A percentile compares a stretch with the other conserved stretches of the same genome.
phyloP scores from a whole-genome alignment of 495 filamentous ascomycete species.

The Lindgomyces ingoldianus region DNA sequence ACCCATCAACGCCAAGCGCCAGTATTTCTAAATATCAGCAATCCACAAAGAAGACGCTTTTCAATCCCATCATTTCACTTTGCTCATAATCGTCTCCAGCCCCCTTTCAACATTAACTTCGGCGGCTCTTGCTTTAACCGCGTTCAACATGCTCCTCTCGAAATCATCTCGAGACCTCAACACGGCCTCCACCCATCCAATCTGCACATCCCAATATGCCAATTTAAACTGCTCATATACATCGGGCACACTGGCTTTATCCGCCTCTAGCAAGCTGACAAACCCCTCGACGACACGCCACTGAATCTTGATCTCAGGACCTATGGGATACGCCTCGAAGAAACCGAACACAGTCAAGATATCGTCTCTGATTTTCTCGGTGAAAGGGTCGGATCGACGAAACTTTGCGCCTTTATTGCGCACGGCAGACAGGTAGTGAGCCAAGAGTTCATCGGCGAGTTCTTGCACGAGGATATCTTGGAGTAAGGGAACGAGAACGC shows the following conservation, averaged over 20 bases:
- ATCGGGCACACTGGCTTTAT: slow-evolving; percentile 71
- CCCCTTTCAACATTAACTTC: slow-evolving; percentile 73
- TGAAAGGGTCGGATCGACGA: slow-evolving; percentile 76
- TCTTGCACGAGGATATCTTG: slow-evolving; percentile 89
- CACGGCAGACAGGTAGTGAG: slow-evolving; percentile 80
- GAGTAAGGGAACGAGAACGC: slow-evolving; percentile 78
- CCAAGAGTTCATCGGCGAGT: slow-evolving; percentile 82
- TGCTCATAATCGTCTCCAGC: slow-evolving; percentile 85
- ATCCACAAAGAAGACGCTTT: too few relatives aligned
- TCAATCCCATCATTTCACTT: slow-evolving; percentile 66
- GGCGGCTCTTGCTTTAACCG: slow-evolving; percentile 80
- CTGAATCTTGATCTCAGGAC: slow-evolving; percentile 77
- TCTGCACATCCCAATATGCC: slow-evolving; percentile 90
- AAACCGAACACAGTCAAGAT: slow-evolving; percentile 78
- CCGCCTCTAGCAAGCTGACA: slow-evolving; percentile 68
- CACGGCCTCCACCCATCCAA: slow-evolving; percentile 95
- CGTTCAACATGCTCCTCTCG: slow-evolving; percentile 82
- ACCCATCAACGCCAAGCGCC: background rate
- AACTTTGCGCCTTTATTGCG: slow-evolving; percentile 91
- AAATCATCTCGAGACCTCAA: slow-evolving; percentile 87
- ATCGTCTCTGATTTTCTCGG: slow-evolving; percentile 88
- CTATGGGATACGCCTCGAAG: slow-evolving; percentile 62
- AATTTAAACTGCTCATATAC: slow-evolving; percentile 82
- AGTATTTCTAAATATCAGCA: too few relatives aligned
- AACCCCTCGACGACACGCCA: slow-evolving; percentile 88